Evolutionary conservation across 805 yeast genomes (phyloP).

Genomic region (Jamesozyma gamospora): DNA sequence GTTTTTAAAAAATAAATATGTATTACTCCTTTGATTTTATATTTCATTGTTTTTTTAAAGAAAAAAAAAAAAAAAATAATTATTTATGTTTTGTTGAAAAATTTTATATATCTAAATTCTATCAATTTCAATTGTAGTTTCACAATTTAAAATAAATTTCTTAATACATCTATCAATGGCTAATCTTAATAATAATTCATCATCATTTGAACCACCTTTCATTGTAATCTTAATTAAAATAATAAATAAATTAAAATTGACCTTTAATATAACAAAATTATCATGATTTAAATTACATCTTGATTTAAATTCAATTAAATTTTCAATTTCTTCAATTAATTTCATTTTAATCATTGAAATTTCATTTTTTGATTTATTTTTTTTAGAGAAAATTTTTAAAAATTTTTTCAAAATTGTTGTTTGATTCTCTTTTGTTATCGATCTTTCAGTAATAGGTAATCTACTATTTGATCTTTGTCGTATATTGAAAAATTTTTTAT

Average conservation of each 20-base stretch:
- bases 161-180: constrained; percentile 24
- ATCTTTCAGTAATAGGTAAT: constrained; percentile 12
- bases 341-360: constrained; percentile 26
- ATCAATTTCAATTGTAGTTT: constrained; percentile 28
- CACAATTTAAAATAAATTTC: constrained; percentile 16
- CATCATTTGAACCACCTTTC: constrained; percentile 66
- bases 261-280: constrained; percentile 45
- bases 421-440: neutral
- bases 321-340: constrained; percentile 38
- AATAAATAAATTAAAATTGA: constrained; percentile 50
- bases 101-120: constrained; percentile 4
- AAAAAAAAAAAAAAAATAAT: neutral
- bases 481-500: neutral
- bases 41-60: no score
- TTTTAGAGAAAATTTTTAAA: neutral
- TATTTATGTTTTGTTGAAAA: neutral
- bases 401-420: neutral
- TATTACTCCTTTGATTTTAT: no score
- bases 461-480: constrained; percentile 10
- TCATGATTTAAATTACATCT: constrained; percentile 36
- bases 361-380: constrained; percentile 5
- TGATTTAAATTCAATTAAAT: constrained; percentile 43
- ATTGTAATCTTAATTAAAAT: constrained; percentile 46
- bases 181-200: constrained; percentile 44
- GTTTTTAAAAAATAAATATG: no score